phyloP scores from a whole-genome alignment of 495 filamentous ascomycete species.

The Letharia columbiana region DNA sequence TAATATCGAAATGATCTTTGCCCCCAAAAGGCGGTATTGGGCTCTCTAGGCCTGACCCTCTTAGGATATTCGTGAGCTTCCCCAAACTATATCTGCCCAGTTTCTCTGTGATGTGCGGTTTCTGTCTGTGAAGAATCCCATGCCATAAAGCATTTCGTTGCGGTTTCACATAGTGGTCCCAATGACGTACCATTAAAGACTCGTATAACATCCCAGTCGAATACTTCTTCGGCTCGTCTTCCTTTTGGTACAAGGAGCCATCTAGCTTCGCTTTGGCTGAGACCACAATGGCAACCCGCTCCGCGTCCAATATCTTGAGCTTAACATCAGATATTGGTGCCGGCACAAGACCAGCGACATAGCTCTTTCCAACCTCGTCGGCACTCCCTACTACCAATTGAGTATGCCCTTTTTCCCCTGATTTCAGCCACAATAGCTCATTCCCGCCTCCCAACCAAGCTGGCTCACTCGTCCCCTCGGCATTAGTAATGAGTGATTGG shows the following conservation, averaged over 20 bases:
- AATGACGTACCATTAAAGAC: slow-evolving; percentile 51
- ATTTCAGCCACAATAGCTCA: slow-evolving; percentile 59
- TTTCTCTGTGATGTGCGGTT: slow-evolving; percentile 32
- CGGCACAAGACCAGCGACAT: slow-evolving; percentile 55
- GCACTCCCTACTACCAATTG: slow-evolving; percentile 52
- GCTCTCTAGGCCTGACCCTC: slow-evolving; percentile 37
- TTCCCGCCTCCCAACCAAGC: slow-evolving; percentile 62
- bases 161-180: slow-evolving; percentile 53
- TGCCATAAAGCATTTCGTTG: slow-evolving; percentile 67
- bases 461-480: slow-evolving; percentile 55
- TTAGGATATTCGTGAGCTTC: slow-evolving; percentile 41
- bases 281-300: slow-evolving; percentile 62
- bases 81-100: slow-evolving; percentile 40
- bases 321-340: slow-evolving; percentile 71
- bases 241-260: slow-evolving; percentile 48
- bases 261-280: slow-evolving; percentile 50
- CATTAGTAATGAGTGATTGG: slow-evolving; percentile 56
- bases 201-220: slow-evolving; percentile 49
- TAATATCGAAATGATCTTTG: slow-evolving; percentile 50
- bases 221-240: slow-evolving; percentile 44
- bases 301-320: slow-evolving; percentile 48
- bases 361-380: slow-evolving; percentile 45
- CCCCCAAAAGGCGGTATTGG: slow-evolving; percentile 55
- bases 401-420: slow-evolving; percentile 58
- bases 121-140: slow-evolving; percentile 47